Percentiles rank a stretch among this genome's conserved stretches.
Evolutionary conservation across 805 yeast genomes (phyloP).

Genomic region (Suhomyces prunicola): DNA sequence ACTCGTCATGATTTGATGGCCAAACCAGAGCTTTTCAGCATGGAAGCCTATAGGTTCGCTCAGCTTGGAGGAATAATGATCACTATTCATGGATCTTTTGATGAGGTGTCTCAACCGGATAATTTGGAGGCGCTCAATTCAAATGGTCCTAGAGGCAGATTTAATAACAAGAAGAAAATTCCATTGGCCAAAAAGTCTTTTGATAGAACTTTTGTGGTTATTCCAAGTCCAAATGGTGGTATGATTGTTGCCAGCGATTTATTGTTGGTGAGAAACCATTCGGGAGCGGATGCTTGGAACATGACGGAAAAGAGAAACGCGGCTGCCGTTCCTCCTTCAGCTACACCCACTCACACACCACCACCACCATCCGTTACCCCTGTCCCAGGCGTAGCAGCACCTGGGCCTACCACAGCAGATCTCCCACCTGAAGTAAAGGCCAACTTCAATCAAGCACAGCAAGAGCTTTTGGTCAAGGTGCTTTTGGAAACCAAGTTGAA

Average conservation of each 20-base stretch:
- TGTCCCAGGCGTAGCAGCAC: constrained; percentile 13
- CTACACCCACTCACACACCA: constrained; percentile 12
- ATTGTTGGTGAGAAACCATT: constrained; percentile 60
- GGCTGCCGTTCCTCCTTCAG: constrained; percentile 1
- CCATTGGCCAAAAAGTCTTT: constrained; percentile 66
- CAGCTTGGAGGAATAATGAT: constrained; percentile 75
- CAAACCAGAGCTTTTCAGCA: constrained; percentile 63
- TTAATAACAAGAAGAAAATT: constrained; percentile 23
- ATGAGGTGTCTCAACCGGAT: constrained; percentile 62
- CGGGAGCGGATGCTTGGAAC: constrained; percentile 58
- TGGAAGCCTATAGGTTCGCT: constrained; percentile 74
- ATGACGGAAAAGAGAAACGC: constrained; percentile 12
- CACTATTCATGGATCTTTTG: constrained; percentile 79
- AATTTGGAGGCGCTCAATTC: constrained; percentile 18
- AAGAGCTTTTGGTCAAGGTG: constrained; percentile 61
- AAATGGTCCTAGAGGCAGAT: constrained; percentile 13
- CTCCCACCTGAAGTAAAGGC: constrained; percentile 56
- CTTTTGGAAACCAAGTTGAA: constrained; percentile 72
- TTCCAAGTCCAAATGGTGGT: constrained; percentile 63
- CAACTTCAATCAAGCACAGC: constrained; percentile 52
- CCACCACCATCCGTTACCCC: constrained; percentile 13
- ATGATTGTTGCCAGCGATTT: constrained; percentile 87
- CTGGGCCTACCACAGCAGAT: constrained; percentile 30
- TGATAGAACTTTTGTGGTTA: constrained; percentile 80
- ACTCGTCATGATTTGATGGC: constrained; percentile 68